Conservation (phyloP, 441 rosid species). For the Hura crepitans region DNA sequence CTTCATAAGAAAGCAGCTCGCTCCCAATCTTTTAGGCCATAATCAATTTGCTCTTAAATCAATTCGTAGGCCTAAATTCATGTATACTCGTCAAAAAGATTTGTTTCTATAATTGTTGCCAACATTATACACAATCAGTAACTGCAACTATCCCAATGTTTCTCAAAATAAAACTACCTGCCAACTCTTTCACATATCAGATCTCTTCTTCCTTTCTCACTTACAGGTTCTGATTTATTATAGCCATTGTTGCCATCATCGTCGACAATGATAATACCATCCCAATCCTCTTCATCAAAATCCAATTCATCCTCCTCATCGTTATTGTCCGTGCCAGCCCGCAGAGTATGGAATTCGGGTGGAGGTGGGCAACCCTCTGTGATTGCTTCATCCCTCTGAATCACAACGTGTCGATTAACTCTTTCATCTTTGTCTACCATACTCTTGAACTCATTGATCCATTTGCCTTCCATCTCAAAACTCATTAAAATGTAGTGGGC, state of each 20-base stretch:
- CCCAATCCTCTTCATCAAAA: constrained; percentile 38
- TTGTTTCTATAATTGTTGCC: too few relatives aligned
- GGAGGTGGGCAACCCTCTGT: constrained; percentile 80
- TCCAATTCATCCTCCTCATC: constrained; percentile 40
- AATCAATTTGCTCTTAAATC: too few relatives aligned
- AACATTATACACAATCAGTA: constrained; percentile 14
- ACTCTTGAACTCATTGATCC: constrained; percentile 71
- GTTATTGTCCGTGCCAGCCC: constrained; percentile 34
- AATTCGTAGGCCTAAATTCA: too few relatives aligned
- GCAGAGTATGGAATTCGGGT: constrained; percentile 63
- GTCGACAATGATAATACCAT: constrained; percentile 28
- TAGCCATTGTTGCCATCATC: constrained; percentile 16
- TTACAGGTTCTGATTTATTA: constrained; percentile 20
- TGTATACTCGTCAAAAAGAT: too few relatives aligned
- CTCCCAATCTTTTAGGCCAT: too few relatives aligned
- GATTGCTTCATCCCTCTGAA: constrained; percentile 70
- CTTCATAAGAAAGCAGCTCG: too few relatives aligned
- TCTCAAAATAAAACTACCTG: constrained; percentile 16
- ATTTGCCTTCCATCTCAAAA: constrained; percentile 80
- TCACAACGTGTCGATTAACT: constrained; percentile 81
- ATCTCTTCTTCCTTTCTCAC: constrained; percentile 27
- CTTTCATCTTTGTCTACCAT: constrained; percentile 78
- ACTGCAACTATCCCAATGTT: constrained; percentile 5
- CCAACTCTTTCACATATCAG: constrained; percentile 22
- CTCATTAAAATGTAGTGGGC: constrained; percentile 88